Conservation (phyloP, 2,329 filamentous ascomycete species). For the Fusarium burgessii region DNA sequence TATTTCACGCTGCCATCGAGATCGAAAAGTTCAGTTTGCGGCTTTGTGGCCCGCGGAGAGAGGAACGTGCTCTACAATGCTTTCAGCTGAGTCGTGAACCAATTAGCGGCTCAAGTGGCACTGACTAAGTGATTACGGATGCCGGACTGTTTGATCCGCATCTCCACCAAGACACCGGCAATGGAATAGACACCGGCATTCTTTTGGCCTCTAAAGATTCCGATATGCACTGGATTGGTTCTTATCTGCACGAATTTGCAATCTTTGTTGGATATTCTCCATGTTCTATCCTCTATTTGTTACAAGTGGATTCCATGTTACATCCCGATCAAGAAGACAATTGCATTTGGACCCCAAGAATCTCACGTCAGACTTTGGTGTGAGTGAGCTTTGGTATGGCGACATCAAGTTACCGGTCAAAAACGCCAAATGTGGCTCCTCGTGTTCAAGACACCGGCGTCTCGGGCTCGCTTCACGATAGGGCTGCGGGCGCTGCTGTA, state of each 20-base stretch:
- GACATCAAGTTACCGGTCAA: background rate
- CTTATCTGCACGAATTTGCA: background rate
- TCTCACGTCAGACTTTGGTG: constrained; percentile 20
- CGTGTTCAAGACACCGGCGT: background rate
- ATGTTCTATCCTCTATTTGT: too few species aligned
- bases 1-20: background rate
- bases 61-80: too few species aligned
- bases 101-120: background rate
- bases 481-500: background rate
- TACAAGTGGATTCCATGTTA: background rate
- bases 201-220: accelerated
- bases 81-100: background rate
- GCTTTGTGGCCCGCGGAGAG: background rate
- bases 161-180: constrained; percentile 16
- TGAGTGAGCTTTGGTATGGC: background rate
- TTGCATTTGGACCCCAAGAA: too few species aligned
- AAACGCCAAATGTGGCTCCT: background rate
- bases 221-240: background rate
- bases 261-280: too few species aligned
- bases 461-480: background rate
- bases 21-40: background rate
- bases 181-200: background rate
- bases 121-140: constrained; percentile 11
- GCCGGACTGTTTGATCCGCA: background rate
- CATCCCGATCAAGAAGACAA: too few species aligned